Conservation (phyloP, 768 basidiomycete species). For the Hysterangium stoloniferum region DNA sequence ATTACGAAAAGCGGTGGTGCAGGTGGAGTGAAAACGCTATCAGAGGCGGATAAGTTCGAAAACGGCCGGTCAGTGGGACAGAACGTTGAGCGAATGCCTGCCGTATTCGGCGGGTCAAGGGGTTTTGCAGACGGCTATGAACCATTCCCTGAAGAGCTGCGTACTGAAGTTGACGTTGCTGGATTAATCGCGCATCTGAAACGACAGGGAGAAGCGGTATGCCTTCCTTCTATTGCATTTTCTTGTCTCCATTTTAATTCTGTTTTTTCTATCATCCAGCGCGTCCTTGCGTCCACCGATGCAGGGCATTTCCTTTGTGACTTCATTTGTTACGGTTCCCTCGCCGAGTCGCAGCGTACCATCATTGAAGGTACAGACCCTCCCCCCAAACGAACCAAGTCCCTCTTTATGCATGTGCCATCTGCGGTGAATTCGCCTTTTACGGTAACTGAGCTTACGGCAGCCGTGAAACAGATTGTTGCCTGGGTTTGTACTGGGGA, state of each 20-base stretch:
- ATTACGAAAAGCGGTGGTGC: not conserved
- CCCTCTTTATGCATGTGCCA: slow-evolving; percentile 17
- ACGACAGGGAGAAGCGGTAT: slow-evolving; percentile 41
- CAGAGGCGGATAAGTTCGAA: not conserved
- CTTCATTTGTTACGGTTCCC: slow-evolving; percentile 69
- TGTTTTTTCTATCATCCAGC: slow-evolving; percentile 28
- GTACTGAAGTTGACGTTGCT: slow-evolving; percentile 55
- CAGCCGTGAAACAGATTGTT: slow-evolving; percentile 9
- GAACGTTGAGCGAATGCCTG: too few relatives aligned
- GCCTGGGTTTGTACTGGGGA: slow-evolving; percentile 10
- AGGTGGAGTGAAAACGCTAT: not conserved
- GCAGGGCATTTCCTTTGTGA: slow-evolving; percentile 72
- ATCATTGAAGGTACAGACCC: not conserved
- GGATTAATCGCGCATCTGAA: slow-evolving; percentile 48
- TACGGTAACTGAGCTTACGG: slow-evolving; percentile 5
- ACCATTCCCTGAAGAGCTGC: slow-evolving; percentile 45
- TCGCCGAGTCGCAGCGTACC: slow-evolving; percentile 39
- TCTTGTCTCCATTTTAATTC: not conserved
- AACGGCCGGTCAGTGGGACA: too few relatives aligned
- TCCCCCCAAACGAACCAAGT: slow-evolving; percentile 14
- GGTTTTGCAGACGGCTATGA: slow-evolving; percentile 42
- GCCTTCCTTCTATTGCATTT: slow-evolving; percentile 14
- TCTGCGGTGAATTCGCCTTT: slow-evolving; percentile 6
- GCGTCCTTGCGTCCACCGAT: slow-evolving; percentile 67
- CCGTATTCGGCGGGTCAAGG: too few relatives aligned